These are phyloP conservation scores for Simplicillium sp. DNA, from an alignment of 2,329 filamentous ascomycete species.

Conservation along the genomic window DNA sequence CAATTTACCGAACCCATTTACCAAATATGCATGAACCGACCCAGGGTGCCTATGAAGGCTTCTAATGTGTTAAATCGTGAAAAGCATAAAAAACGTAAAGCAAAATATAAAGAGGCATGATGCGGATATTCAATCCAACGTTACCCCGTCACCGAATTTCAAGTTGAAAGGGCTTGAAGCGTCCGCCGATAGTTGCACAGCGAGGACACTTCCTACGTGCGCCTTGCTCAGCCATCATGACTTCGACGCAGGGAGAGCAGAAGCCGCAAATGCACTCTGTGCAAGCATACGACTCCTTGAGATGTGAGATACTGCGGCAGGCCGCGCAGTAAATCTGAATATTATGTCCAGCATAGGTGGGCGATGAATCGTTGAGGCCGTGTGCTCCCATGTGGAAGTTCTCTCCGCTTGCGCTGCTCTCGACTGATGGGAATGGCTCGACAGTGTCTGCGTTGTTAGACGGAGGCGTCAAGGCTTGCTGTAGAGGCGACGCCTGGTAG, in stretches of 20 bases:
- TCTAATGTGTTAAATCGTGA: slow-evolving; percentile 7
- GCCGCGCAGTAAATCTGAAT: slow-evolving; percentile 90
- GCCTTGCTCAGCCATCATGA: slow-evolving; percentile 66
- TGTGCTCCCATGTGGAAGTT: slow-evolving; percentile 61
- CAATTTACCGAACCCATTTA: not conserved
- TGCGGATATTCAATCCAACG: too few species aligned
- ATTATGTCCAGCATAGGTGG: slow-evolving; percentile 60
- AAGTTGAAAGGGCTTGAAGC: slow-evolving; percentile 78
- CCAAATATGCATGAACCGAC: too few species aligned
- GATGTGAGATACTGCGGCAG: slow-evolving; percentile 65
- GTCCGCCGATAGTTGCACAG: slow-evolving; percentile 68
- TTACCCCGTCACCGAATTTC: slow-evolving; percentile 55
- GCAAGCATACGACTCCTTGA: slow-evolving; percentile 84
- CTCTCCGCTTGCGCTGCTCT: slow-evolving; percentile 64
- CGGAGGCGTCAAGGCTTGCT: slow-evolving; percentile 83
- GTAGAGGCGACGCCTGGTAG: slow-evolving; percentile 83
- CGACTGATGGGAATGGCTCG: slow-evolving; percentile 83
- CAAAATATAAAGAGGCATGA: slow-evolving; percentile 1
- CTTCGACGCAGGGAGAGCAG: slow-evolving; percentile 79
- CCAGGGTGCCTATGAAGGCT: too few species aligned
- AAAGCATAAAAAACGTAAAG: slow-evolving; percentile 4
- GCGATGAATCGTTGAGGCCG: slow-evolving; percentile 61
- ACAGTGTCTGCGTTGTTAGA: slow-evolving; percentile 55
- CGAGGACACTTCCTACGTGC: slow-evolving; percentile 69
- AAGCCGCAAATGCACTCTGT: slow-evolving; percentile 94